These are phyloP conservation scores for Aspergillus jensenii DNA, from an alignment of 2,329 filamentous ascomycete species.

Conservation along the genomic window DNA sequence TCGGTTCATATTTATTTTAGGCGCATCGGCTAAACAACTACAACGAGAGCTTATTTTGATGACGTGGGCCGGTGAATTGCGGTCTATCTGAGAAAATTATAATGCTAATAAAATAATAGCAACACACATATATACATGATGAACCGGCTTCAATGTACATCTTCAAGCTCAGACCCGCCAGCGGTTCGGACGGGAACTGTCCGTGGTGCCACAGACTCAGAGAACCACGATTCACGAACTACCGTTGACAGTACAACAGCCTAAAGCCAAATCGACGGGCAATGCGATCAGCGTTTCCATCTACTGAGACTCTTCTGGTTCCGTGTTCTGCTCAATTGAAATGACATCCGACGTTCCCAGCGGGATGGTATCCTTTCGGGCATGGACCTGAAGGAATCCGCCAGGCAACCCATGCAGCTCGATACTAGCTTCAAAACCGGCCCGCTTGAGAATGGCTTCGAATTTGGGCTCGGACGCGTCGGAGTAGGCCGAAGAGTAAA, in stretches of 20 bases:
- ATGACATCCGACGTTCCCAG: constrained; percentile 23
- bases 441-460: constrained; percentile 22
- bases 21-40: not conserved
- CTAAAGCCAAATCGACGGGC: not conserved
- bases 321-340: constrained; percentile 2
- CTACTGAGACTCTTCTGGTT: not conserved
- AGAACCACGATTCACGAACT: not conserved
- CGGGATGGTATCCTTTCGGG: constrained; percentile 26
- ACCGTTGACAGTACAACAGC: not conserved
- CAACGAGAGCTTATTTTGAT: not conserved
- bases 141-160: not conserved
- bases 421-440: constrained; percentile 30
- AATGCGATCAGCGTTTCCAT: not conserved
- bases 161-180: not conserved
- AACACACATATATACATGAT: constrained; percentile 1
- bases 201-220: not conserved
- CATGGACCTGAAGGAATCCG: constrained; percentile 30
- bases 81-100: not conserved
- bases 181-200: not conserved
- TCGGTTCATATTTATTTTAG: not conserved
- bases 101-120: not conserved
- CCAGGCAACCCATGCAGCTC: constrained; percentile 15
- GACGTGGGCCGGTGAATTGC: not conserved
- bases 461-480: constrained; percentile 20
- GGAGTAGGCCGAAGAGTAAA: constrained; percentile 26